Base-by-base conservation (phyloP, 140 eudicot genomes). In the Erigeron philadelphicus region DNA sequence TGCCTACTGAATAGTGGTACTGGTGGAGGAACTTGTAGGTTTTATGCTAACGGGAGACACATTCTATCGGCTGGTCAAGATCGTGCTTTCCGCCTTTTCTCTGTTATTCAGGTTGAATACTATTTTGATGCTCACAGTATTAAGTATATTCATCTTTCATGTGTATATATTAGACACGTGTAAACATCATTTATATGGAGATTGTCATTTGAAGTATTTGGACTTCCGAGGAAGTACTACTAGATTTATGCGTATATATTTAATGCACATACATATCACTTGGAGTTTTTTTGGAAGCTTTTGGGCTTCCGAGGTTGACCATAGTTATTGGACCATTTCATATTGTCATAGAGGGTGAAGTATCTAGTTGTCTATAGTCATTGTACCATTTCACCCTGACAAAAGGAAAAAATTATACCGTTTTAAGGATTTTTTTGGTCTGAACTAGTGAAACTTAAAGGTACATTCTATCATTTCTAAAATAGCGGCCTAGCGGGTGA, bases 21-120 rank as follows among this genome's bases (percentile, higher is more conserved):
- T 50, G 10, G 5, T 76, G 62, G 53, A 10, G 40, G 64, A 40
- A 35, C 31, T 74, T 70, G 57, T 83, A 89, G 86, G 80, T 93
- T 86, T 81, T 89, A 93, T 61, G 94, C 99, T 21, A 93, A 93
- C 80, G 99, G 99, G 76, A 79, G 95, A 62, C 96, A 93, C 81
- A 87, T 93, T 63, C 77, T 93, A 65, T 93, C 97, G 61, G 99
- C 99, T 57, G 99, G 99, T 61, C 99, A 89, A 77, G 99, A 93
- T 73, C 95, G 97, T 67, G 97, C 99, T 47, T 93, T 93, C 53
- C 93, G 99, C 40, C 97, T 93, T 45, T 93, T 93, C 79, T 93
- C 99, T 70, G 93, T 93, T 35, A 66, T 87, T 64, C 99, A 89
- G 89, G 94, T 84, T 42, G 13, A 56, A 55, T 70, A 17, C 38